phyloP scores from a whole-genome alignment of 164 flowering plant species.

The Liquidambar formosana region DNA sequence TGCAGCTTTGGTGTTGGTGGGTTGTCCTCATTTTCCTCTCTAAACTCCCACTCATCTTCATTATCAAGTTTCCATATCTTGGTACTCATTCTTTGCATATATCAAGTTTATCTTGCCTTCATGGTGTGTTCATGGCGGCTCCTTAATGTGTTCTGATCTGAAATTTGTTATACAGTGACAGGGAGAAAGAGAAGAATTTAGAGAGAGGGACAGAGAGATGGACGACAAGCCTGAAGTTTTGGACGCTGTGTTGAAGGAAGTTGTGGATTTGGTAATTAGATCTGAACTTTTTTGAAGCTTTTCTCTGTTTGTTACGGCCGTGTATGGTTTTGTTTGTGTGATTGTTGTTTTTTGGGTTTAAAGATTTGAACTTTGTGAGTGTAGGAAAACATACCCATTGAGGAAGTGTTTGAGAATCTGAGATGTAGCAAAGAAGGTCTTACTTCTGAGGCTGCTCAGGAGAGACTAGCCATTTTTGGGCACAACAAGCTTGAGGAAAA shows the following conservation, averaged over 20 bases:
- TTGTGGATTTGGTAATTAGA: constrained; percentile 78
- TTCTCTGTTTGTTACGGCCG: too few relatives aligned
- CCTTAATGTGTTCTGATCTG: constrained; percentile 20
- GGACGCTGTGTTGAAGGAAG: constrained; percentile 75
- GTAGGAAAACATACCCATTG: constrained; percentile 81
- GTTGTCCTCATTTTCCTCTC: constrained; percentile 15
- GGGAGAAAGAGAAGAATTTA: background rate
- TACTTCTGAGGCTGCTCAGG: constrained; percentile 50
- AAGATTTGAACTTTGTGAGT: constrained; percentile 19
- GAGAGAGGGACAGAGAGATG: constrained; percentile 43
- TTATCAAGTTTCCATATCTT: background rate
- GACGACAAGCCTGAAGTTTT: constrained; percentile 59
- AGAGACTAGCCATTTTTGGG: constrained; percentile 65
- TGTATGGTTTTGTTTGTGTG: constrained; percentile 7
- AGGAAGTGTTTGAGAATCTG: constrained; percentile 77
- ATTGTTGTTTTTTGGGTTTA: constrained; percentile 1
- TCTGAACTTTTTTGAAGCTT: constrained; percentile 33
- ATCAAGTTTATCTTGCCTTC: background rate
- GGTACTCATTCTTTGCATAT: background rate
- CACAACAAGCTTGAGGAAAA: constrained; percentile 89
- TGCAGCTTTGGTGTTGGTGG: constrained; percentile 39
- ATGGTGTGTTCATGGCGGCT: too few relatives aligned
- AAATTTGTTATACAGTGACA: constrained; percentile 1
- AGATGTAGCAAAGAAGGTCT: constrained; percentile 76
- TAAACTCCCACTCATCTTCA: background rate